Percentiles rank a stretch among this genome's conserved stretches.
Conservation (phyloP, 2,329 filamentous ascomycete genomes). For the Fusarium tupiense region DNA sequence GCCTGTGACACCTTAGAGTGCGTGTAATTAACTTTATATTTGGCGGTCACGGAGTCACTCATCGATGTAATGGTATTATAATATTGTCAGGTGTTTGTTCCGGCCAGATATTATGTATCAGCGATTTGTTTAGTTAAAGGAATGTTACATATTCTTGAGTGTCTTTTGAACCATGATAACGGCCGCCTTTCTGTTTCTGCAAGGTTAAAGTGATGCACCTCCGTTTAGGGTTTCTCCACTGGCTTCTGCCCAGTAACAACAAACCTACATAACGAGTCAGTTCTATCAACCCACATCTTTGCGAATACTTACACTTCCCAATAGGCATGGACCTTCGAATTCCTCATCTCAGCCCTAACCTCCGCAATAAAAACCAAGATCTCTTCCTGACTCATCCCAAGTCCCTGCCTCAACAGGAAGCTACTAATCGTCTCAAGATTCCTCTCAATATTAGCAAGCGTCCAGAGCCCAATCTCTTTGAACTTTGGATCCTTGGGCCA, state of each 20-base stretch:
- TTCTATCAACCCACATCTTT: accelerated
- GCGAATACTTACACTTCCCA: constrained; percentile 33
- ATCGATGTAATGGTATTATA: no score
- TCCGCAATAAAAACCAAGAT: constrained; percentile 4
- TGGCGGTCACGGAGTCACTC: no score
- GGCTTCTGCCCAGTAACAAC: constrained; percentile 24
- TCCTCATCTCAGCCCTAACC: constrained; percentile 19
- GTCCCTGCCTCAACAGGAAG: neutral
- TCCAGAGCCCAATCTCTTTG: constrained; percentile 25
- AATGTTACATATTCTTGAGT: accelerated
- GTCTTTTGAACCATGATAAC: accelerated
- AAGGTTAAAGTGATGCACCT: accelerated
- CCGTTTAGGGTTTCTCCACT: neutral
- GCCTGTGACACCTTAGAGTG: no score
- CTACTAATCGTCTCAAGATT: constrained; percentile 13
- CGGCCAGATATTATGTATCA: accelerated
- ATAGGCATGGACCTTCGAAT: constrained; percentile 6
- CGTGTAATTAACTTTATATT: accelerated
- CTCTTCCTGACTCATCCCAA: constrained; percentile 18
- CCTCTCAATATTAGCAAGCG: constrained; percentile 10
- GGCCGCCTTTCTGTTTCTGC: accelerated
- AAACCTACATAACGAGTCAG: neutral
- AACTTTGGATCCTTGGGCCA: constrained; percentile 27
- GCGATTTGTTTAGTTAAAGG: no score
- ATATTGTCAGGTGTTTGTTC: neutral